phyloP scores from a whole-genome alignment of 768 basidiomycete species.

The Kwoniella dendrophila region DNA sequence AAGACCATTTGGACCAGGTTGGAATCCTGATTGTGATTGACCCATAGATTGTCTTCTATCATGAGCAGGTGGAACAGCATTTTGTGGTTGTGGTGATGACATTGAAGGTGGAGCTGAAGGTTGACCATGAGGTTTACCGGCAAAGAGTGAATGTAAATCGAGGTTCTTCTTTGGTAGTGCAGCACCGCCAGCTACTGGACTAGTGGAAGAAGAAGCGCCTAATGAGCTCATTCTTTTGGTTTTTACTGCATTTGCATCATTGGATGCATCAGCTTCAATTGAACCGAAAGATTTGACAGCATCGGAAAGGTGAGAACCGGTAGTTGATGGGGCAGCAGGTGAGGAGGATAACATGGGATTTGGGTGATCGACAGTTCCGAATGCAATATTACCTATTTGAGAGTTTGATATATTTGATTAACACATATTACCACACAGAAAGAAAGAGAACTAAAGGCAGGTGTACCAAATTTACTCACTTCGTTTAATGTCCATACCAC shows the following conservation, averaged over 20 bases:
- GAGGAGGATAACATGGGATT: constrained; percentile 77
- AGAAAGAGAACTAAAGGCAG: background rate
- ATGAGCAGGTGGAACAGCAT: constrained; percentile 19
- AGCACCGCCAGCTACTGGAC: constrained; percentile 26
- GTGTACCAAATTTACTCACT: too few species aligned
- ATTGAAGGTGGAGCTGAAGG: constrained; percentile 17
- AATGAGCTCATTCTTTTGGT: constrained; percentile 21
- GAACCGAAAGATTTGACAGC: constrained; percentile 81
- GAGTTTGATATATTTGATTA: background rate
- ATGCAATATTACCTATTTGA: constrained; percentile 66
- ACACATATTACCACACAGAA: constrained; percentile 18
- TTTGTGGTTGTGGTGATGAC: constrained; percentile 22
- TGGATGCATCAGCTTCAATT: constrained; percentile 62
- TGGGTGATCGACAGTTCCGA: constrained; percentile 86
- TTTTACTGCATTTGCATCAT: constrained; percentile 59
- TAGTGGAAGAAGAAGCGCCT: constrained; percentile 26
- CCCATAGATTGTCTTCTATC: constrained; percentile 37
- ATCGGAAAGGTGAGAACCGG: constrained; percentile 63
- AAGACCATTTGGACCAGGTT: constrained; percentile 23
- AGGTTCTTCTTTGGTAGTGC: constrained; percentile 53
- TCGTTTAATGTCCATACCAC: constrained; percentile 72
- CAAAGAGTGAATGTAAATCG: constrained; percentile 59
- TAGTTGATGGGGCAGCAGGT: constrained; percentile 67
- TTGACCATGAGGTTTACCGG: constrained; percentile 27
- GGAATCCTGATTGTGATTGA: constrained; percentile 30